Base-by-base conservation (phyloP, 139 green algal genomes). In the Mychonastes homosphaera region DNA sequence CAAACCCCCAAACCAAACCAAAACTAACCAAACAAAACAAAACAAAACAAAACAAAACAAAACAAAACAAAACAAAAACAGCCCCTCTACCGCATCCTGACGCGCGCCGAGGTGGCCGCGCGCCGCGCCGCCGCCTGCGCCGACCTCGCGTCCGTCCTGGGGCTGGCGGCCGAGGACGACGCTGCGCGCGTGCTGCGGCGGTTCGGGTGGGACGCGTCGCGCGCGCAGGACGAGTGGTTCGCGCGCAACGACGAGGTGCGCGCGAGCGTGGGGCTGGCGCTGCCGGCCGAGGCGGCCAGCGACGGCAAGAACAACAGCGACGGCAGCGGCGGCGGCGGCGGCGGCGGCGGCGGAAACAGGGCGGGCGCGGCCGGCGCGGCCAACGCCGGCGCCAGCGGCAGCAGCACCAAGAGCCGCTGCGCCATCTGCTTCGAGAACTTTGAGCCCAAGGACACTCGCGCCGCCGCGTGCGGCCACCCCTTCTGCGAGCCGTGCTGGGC, bases 171-270 rank as follows among this genome's bases (percentile, higher is more conserved):
- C 4, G 59, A 78, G 4, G 75, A 80, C 12, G 77, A 83, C 23
- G 84, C 82, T 19, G 68, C 67, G 26, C 69, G 83, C 7, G 57
- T 89, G 18, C 73, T 94, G 28, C 78, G 82, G 10, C 69, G 73
- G 46, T 92, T 74, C 69, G 89, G 85, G 29, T 94, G 85, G 85
- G 85, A 92, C 58, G 67, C 75, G 5, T 84, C 75, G 55, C 63
- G 74, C 3, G 71, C 88, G 23, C 75, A 95, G 34, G 88, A 97
- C 38, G 82, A 90, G 50, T 97, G 87, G 86, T 97, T 97, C 62
- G 53, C 59, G 0, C 82, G 96, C 56, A 70, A 83, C 24, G 84
- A 88, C 2, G 53, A 47, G 6, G 78, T 96, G 56, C 70, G 71
- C 13, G 45, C 62, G 7, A 58, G 71, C 46, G 69, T 94, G 5